phyloP scores from a whole-genome alignment of 1,284 basidiomycete species.

The Microbotryomycetes sp. region DNA sequence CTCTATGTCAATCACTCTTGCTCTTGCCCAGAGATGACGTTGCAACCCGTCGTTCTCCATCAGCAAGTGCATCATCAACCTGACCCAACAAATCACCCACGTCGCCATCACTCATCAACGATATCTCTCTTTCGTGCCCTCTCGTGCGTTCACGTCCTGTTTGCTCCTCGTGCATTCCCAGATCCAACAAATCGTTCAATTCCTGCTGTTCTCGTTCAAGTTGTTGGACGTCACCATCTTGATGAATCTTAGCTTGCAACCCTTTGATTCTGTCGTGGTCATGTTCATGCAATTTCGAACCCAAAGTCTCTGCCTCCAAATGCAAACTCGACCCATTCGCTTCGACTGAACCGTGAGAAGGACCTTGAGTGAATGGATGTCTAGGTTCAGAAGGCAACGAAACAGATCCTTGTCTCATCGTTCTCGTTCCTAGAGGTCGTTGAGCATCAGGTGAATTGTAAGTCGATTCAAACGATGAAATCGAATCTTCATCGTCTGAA shows the following conservation, averaged over 20 bases:
- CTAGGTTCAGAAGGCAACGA: not conserved
- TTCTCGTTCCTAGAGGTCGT: not conserved
- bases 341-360: not conserved
- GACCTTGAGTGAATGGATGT: not conserved
- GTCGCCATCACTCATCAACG: too few relatives aligned
- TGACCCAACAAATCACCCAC: not conserved
- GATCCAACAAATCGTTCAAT: constrained; percentile 47
- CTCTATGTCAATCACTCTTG: too few relatives aligned
- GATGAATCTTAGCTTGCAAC: constrained; percentile 1
- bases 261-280: constrained; percentile 11
- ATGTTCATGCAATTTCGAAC: constrained; percentile 18
- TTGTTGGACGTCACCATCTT: constrained; percentile 48
- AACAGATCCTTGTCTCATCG: not conserved
- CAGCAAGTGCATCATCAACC: constrained; percentile 22
- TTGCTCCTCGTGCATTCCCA: constrained; percentile 46
- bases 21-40: not conserved
- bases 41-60: constrained; percentile 40
- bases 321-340: not conserved
- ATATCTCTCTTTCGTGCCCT: too few relatives aligned
- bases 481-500: not conserved
- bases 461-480: not conserved
- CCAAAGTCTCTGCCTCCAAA: not conserved
- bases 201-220: constrained; percentile 49
- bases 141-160: too few relatives aligned
- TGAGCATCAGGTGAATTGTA: not conserved